These are phyloP conservation scores for Aurifilum marmelostoma DNA, from an alignment of 2,329 filamentous ascomycete species.

Conservation along the genomic window DNA sequence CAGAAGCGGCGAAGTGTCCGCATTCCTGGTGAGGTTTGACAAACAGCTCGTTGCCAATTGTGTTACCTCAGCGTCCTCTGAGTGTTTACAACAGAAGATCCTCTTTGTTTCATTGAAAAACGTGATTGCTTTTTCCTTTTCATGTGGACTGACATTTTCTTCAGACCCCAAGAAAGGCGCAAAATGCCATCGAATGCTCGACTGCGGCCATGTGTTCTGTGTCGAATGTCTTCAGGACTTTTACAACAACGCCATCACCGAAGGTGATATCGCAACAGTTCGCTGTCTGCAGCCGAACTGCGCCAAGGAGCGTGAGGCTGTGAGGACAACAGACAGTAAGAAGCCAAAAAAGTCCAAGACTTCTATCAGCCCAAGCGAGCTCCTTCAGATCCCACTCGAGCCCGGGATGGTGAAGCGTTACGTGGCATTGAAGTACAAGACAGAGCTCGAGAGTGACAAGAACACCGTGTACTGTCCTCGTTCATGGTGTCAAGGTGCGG, in stretches of 20 bases:
- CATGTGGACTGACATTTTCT: conserved; percentile 30
- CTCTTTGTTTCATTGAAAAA: background rate
- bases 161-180: conserved; percentile 85
- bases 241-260: conserved; percentile 83
- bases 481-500: conserved; percentile 89
- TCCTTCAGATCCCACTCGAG: conserved; percentile 74
- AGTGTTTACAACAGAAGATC: background rate
- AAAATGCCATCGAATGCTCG: conserved; percentile 77
- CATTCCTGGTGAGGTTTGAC: background rate
- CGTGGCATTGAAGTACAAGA: conserved; percentile 88
- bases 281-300: conserved; percentile 82
- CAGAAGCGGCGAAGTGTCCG: too few relatives aligned
- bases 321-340: conserved; percentile 38
- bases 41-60: background rate
- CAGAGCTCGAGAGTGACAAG: conserved; percentile 87
- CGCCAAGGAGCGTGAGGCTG: conserved; percentile 61
- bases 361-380: conserved; percentile 78
- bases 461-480: conserved; percentile 91
- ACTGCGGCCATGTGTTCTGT: conserved; percentile 92
- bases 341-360: conserved; percentile 65
- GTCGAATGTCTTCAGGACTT: conserved; percentile 84
- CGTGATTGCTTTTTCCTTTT: background rate
- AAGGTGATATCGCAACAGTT: conserved; percentile 79
- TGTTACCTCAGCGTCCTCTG: background rate
- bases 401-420: conserved; percentile 81